These are phyloP conservation scores for Russula dissimulans DNA, from an alignment of 768 basidiomycete genomes.

Conservation along the genomic window DNA sequence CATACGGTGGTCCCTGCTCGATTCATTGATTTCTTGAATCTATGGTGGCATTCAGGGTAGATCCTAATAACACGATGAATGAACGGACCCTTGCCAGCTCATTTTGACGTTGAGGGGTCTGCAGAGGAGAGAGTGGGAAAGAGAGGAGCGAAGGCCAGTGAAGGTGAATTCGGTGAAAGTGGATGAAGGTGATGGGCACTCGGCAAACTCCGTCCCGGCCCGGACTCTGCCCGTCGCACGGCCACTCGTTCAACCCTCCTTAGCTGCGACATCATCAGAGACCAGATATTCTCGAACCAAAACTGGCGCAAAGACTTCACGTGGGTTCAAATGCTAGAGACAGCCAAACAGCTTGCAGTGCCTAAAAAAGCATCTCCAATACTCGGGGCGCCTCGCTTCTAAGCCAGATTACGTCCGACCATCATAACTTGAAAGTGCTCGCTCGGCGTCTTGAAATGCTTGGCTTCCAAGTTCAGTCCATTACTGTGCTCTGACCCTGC, in stretches of 20 bases:
- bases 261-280: no score
- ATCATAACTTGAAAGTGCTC: background rate
- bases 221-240: no score
- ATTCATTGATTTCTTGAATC: slow-evolving; percentile 91
- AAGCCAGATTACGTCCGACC: slow-evolving; percentile 11
- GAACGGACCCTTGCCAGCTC: slow-evolving; percentile 14
- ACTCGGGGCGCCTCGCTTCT: slow-evolving; percentile 6
- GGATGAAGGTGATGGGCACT: background rate
- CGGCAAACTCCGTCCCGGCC: background rate
- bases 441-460: background rate
- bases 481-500: background rate
- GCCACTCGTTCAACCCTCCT: no score
- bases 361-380: background rate
- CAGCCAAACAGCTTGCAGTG: background rate
- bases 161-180: background rate
- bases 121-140: background rate
- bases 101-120: background rate
- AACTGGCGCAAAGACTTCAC: no score
- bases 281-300: no score
- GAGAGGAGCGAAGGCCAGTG: background rate
- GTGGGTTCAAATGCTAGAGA: no score
- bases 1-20: slow-evolving; percentile 83
- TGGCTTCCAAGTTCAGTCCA: background rate
- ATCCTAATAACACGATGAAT: background rate
- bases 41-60: slow-evolving; percentile 23